phyloP scores from a whole-genome alignment of 257 asterid species.

The Lithospermum erythrorhizon region DNA sequence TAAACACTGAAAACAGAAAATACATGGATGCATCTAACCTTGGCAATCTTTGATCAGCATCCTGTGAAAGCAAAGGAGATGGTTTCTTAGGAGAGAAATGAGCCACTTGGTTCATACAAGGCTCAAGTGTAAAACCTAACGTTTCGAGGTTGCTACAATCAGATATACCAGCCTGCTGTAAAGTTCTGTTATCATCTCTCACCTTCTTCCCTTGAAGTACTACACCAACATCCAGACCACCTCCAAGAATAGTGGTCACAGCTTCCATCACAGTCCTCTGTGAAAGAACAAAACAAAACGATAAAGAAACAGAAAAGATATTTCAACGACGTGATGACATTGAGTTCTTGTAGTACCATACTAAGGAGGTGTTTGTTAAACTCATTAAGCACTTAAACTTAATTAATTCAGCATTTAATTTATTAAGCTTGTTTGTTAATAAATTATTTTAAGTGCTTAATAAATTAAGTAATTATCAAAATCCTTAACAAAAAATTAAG shows the following conservation, averaged over 20 bases:
- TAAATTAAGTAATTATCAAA: too few relatives aligned
- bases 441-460: too few relatives aligned
- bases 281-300: constrained; percentile 9
- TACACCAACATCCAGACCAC: constrained; percentile 60
- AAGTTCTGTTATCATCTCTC: constrained; percentile 53
- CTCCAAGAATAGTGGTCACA: constrained; percentile 48
- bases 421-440: too few relatives aligned
- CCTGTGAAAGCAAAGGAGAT: constrained; percentile 2
- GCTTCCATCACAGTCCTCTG: constrained; percentile 80
- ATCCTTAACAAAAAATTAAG: too few relatives aligned
- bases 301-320: neutral
- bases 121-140: constrained; percentile 62
- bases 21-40: constrained; percentile 9
- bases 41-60: constrained; percentile 8
- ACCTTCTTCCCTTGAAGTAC: constrained; percentile 68
- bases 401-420: too few relatives aligned
- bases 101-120: constrained; percentile 24
- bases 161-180: constrained; percentile 67
- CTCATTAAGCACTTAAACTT: too few relatives aligned
- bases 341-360: neutral
- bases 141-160: constrained; percentile 39
- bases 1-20: constrained; percentile 17
- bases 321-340: neutral
- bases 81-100: constrained; percentile 14
- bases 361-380: too few relatives aligned